Evolutionary conservation across 306 rosid species (phyloP), one percentile per base, ranked within the genome.

Genomic region (Quercus dentata): DNA sequence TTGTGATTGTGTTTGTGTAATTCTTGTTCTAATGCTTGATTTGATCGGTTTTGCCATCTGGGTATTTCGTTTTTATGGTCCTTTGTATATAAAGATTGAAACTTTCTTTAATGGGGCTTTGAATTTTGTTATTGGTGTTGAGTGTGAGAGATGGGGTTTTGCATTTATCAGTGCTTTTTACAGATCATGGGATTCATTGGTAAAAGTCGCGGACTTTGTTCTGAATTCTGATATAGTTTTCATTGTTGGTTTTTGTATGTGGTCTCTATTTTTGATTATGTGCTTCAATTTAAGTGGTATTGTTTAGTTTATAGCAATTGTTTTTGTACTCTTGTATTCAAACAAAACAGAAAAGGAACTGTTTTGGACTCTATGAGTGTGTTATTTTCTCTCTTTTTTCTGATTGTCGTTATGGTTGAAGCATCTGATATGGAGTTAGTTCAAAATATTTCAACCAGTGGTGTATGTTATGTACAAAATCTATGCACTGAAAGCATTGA

Each of bases 181-280:
- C 11, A 67, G 38, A 35, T 19, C n/a, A 67, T 3, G 69, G 6
- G n/a, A 23, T 14, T 63, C 69, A 13, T 25, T 5, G 23, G 25
- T 19, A 19, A 4, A 67, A 33, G 33, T 81, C 13, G 55, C 2
- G 12, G 44, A 19, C 62, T 14, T 78, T 30, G 54, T 49, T 49
- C 54, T 49, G 17, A 49, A 13, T 49, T 49, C 54, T 49, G 54
- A 49, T 12, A 49, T 12, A 12, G 54, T 31, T 35, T 63, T 63
- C 14, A 17, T 68, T 69, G 12, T 69, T 44, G 12, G 21, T 79
- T 13, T 56, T 56, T 67, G 72, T 76, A 64, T 75, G 20, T 31
- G 58, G 64, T 74, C 59, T 79, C 63, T 23, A 67, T 75, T 78
- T 25, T 72, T 74, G 77, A 68, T 59, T 64, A 21, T 58, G 17